Evolutionary conservation across 805 yeast species (phyloP), one percentile per base, ranked within the genome.

Genomic region (Candida tammaniensis): DNA sequence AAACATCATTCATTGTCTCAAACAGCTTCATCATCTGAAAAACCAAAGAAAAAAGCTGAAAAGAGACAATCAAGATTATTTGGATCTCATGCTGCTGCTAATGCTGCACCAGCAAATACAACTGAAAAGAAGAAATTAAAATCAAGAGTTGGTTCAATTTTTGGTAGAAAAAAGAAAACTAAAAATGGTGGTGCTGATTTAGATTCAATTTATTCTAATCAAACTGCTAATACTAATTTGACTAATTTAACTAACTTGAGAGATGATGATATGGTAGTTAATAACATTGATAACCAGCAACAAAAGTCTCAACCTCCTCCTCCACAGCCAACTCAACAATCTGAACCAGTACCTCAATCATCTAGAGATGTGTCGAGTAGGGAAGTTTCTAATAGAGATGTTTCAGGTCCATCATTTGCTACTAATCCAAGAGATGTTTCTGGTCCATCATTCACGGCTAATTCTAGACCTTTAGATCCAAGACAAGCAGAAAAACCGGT

Each of bases 61-160:
- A 37, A 37, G 14, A 30, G 35, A 27, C 38, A 27, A 35, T 29
- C 34, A 2, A 38, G 27, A 21, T 28, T 34, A 16, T 33, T 33
- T 17, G 31, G 32, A 13, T 7, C 27, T 7, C 20, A 25, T 13
- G 17, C 33, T 12, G 27, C 7, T n/a, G 12, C 38, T 11, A 18
- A 12, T 14, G 17, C 31, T 9, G 21, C 25, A 24, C 8, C 18
- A 13, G 27, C 36, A 17, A 12, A 19, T 12, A 4, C 24, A 5
- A 26, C 18, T 7, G 38, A 35, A 5, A 24, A 22, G 21, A 35
- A 35, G 34, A 52, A 54, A 20, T 59, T 85, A 48, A 77, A 76
- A 57, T 82, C 88, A 5, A 78, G 66, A 49, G 82, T 85, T 37
- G 94, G 94, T 7, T 81, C 93, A 1, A 74, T 85, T 42, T 78